These are phyloP conservation scores for Lactarius vividus DNA, from an alignment of 768 basidiomycete genomes.

Conservation along the genomic window DNA sequence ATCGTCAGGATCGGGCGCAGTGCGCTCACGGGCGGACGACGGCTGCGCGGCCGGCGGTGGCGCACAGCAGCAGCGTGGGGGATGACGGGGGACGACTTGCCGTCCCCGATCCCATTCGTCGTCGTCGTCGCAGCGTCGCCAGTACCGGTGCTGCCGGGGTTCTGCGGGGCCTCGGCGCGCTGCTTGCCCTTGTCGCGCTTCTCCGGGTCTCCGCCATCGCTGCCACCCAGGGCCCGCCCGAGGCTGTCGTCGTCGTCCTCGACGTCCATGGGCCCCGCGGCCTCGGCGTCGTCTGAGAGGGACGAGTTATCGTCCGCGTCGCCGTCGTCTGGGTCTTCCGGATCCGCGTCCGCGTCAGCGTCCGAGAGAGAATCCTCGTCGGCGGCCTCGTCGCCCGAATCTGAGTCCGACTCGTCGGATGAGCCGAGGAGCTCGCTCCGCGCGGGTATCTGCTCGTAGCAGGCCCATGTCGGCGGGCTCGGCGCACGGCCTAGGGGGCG, in stretches of 20 bases:
- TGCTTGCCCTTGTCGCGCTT: conserved; percentile 56
- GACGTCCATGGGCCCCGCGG: conserved; percentile 33
- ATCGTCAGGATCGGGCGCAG: conserved; percentile 84
- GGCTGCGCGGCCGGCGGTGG: conserved; percentile 37
- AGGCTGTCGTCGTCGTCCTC: conserved; percentile 11
- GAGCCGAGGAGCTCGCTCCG: conserved; percentile 20
- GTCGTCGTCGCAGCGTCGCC: conserved; percentile 9
- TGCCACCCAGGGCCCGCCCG: background rate
- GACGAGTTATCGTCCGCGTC: conserved; percentile 45
- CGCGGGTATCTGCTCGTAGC: conserved; percentile 78
- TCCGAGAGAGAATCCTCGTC: conserved; percentile 26
- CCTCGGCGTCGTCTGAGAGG: conserved; percentile 33
- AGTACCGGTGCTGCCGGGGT: conserved; percentile 37
- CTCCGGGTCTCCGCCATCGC: conserved; percentile 10
- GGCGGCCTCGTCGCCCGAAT: conserved; percentile 20
- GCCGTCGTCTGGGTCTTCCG: conserved; percentile 51
- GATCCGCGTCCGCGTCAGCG: conserved; percentile 40
- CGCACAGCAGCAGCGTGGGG: conserved; percentile 48
- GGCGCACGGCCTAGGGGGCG: conserved; percentile 77
- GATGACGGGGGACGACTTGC: conserved; percentile 21
- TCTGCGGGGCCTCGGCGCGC: conserved; percentile 56
- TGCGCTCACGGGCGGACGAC: conserved; percentile 53
- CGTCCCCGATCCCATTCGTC: conserved; percentile 12
- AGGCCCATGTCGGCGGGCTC: conserved; percentile 84
- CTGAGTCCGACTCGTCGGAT: conserved; percentile 38